phyloP scores from a whole-genome alignment of 163 green algal genomes.

The Chlamydomonas reinhardtii region DNA sequence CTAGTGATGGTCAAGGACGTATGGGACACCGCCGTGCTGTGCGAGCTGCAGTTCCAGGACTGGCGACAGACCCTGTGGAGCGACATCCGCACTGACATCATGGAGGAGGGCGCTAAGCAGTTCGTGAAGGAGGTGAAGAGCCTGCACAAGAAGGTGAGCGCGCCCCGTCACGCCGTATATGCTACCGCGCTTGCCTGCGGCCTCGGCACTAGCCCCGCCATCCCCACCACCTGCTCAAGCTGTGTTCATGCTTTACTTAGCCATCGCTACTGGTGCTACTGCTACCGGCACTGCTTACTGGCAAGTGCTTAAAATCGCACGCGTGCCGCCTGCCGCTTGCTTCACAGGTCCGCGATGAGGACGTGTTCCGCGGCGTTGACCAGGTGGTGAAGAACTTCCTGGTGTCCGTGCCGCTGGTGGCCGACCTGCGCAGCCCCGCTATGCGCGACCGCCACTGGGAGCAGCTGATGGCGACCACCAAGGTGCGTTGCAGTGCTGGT shows the following conservation, averaged over 20 bases:
- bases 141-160: conserved; percentile 63
- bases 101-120: conserved; percentile 88
- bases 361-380: conserved; percentile 85
- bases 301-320: too few species aligned
- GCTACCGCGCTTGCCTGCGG: too few species aligned
- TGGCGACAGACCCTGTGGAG: conserved; percentile 85
- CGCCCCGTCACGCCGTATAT: too few species aligned
- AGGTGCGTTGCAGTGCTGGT: conserved; percentile 16
- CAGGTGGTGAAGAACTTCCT: conserved; percentile 90
- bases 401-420: conserved; percentile 82
- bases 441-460: conserved; percentile 89
- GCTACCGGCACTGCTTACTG: too few species aligned
- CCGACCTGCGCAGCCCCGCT: conserved; percentile 82
- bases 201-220: too few species aligned
- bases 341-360: conserved; percentile 66
- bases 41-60: conserved; percentile 79
- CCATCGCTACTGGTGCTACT: too few species aligned
- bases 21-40: conserved; percentile 78
- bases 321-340: too few species aligned
- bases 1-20: conserved; percentile 83
- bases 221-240: too few species aligned
- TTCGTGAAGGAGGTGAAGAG: conserved; percentile 86
- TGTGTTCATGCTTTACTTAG: too few species aligned
- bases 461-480: conserved; percentile 77
- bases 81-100: conserved; percentile 81